Evolutionary conservation across 441 rosid species (phyloP).

Genomic region (Corymbia citriodora): DNA sequence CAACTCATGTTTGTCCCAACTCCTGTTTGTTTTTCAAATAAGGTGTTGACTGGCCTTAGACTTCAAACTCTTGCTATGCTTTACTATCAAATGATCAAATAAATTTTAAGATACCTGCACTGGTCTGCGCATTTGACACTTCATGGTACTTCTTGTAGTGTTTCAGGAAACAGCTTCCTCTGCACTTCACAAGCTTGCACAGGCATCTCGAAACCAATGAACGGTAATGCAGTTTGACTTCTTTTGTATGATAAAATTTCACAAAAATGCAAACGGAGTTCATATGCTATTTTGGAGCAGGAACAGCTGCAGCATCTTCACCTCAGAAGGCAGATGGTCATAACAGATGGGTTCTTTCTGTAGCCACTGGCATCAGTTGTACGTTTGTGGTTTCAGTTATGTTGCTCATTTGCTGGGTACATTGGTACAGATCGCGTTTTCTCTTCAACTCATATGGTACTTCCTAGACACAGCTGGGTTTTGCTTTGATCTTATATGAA

Average conservation of each 20-base stretch:
- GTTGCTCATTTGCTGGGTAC: constrained; percentile 69
- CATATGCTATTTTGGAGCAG: constrained; percentile 25
- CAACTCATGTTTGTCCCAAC: neutral
- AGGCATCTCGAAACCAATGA: constrained; percentile 37
- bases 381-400: constrained; percentile 61
- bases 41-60: neutral
- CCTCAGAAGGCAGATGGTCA: constrained; percentile 29
- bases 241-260: neutral
- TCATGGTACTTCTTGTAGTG: constrained; percentile 24
- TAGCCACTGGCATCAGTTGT: constrained; percentile 57
- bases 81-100: neutral
- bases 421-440: constrained; percentile 73
- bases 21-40: neutral
- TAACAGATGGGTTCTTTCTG: constrained; percentile 54
- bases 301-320: constrained; percentile 10
- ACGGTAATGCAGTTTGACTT: constrained; percentile 34
- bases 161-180: constrained; percentile 66
- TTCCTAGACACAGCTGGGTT: neutral
- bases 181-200: constrained; percentile 50
- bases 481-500: neutral
- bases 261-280: neutral
- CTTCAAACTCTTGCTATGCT: neutral
- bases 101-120: neutral
- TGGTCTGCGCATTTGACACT: neutral
- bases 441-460: constrained; percentile 53